Percentiles rank a stretch among this genome's conserved stretches.
phyloP scores from a whole-genome alignment of 2,329 filamentous ascomycete species.

The Aureobasidium sp. region DNA sequence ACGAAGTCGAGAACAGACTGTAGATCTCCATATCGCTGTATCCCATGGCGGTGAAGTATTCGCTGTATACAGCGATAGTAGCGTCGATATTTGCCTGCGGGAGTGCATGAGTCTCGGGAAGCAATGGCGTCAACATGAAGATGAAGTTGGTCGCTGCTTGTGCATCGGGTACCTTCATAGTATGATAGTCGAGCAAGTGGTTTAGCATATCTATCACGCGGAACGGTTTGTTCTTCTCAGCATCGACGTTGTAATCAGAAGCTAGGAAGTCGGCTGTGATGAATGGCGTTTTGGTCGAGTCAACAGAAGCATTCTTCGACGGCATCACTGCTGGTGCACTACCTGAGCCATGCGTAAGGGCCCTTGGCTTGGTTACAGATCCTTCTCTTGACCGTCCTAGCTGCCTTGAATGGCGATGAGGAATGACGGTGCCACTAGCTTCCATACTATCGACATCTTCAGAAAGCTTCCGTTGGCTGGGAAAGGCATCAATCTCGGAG shows the following conservation, averaged over 20 bases:
- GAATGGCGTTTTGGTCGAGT: conserved; percentile 20
- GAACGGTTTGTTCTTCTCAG: conserved; percentile 28
- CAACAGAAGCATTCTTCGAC: not conserved
- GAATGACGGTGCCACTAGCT: conserved; percentile 34
- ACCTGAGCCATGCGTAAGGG: conserved; percentile 17
- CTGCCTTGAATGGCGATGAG: conserved; percentile 19
- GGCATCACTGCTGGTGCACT: conserved; percentile 14
- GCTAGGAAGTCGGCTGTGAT: conserved; percentile 29
- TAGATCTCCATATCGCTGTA: conserved; percentile 31
- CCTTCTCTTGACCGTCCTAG: not conserved
- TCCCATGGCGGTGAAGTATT: conserved; percentile 30
- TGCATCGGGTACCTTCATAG: conserved; percentile 32
- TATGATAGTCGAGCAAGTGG: conserved; percentile 34
- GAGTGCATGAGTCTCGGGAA: conserved; percentile 33
- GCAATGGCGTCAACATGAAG: conserved; percentile 36
- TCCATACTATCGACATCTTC: conserved; percentile 28
- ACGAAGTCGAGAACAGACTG: conserved; percentile 30
- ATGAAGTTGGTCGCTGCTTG: conserved; percentile 41
- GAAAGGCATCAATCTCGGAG: conserved; percentile 14
- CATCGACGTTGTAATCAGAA: conserved; percentile 24
- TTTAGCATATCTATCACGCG: conserved; percentile 34
- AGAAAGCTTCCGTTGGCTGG: conserved; percentile 11
- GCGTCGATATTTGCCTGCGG: conserved; percentile 23
- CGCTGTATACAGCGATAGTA: conserved; percentile 31
- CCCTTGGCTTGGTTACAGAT: conserved; percentile 1